Evolutionary conservation across 2,329 filamentous ascomycete genomes (phyloP).

Genomic region (Cladosporium cucumerinum): DNA sequence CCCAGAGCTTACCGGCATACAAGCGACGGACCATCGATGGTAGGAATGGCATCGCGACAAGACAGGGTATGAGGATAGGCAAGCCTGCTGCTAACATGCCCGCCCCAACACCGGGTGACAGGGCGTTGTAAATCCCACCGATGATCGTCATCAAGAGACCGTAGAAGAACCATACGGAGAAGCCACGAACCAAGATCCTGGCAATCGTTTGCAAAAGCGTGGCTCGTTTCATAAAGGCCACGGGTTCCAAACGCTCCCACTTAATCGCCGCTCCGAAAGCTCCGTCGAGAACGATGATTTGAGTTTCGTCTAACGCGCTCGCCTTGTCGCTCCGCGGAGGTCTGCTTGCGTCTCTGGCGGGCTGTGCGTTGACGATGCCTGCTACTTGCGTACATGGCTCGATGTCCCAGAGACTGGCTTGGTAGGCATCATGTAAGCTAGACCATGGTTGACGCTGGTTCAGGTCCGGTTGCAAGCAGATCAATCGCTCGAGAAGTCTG

Average conservation of each 20-base stretch:
- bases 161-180: background rate
- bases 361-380: constrained; percentile 33
- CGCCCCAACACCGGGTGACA: background rate
- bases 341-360: background rate
- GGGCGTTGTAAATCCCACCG: background rate
- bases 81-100: background rate
- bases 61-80: constrained; percentile 24
- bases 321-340: background rate
- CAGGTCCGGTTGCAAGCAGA: constrained; percentile 41
- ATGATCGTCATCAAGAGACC: background rate
- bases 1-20: constrained; percentile 42
- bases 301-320: background rate
- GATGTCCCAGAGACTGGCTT: constrained; percentile 46
- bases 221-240: background rate
- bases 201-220: background rate
- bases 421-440: constrained; percentile 41
- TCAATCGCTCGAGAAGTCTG: constrained; percentile 44
- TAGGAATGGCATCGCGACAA: constrained; percentile 31
- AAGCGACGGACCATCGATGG: constrained; percentile 38
- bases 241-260: background rate
- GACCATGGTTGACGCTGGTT: constrained; percentile 38
- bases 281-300: constrained; percentile 1
- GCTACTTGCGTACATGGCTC: constrained; percentile 42
- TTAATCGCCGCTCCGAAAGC: background rate
- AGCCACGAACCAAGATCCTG: background rate